Base-by-base conservation (phyloP, 352 stramenopile species). In the Pythium sukuiense region DNA sequence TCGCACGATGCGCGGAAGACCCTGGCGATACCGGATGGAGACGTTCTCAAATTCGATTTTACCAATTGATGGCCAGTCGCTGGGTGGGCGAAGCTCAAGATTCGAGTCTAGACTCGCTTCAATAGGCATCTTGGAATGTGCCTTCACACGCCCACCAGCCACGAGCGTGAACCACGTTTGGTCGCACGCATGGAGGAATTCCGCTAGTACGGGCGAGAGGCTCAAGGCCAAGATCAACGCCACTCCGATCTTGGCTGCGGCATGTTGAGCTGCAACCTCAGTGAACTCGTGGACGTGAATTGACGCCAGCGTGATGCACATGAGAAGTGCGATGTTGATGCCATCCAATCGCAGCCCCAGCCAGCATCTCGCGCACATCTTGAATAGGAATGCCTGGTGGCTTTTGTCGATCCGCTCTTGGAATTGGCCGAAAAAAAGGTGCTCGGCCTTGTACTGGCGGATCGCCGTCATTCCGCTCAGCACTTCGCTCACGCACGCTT, bases 391-490 rank as follows among this genome's bases (percentile, higher is more conserved):
- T 9, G 78, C 81, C 43, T 82, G 79, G 53, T 87, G 76, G 67
- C 89, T 85, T 20, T 70, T 64, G 37, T 90, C 81, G 3, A 92
- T 55, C 18, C 83, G 69, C n/a, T 74, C 59, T 33, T 85, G 68
- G 52, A 86, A 89, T 46, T 74, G 78, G 18, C 53, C 63, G 4
- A 74, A 64, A 61, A 89, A 90, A 12, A 77, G 54, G 18, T 62
- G 63, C 30, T 89, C 79, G 1, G 73, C 80, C 37, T 60, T 65
- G 54, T 78, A 93, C 0, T 87, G 82, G 66, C 97, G 90, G 39
- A 99, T 99, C 6, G 92, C 98, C 0, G 91, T 67, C 27, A 99
- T 80, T 5, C 97, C 97, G 58, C 89, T 86, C 8, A 99, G 76
- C 29, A 85, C 98, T 75, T 99, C 96, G 0, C 85, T 86, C n/a